Evolutionary conservation across 371 early-diverging fungal genomes (phyloP).

Genomic region (Entomophthora muscae): DNA sequence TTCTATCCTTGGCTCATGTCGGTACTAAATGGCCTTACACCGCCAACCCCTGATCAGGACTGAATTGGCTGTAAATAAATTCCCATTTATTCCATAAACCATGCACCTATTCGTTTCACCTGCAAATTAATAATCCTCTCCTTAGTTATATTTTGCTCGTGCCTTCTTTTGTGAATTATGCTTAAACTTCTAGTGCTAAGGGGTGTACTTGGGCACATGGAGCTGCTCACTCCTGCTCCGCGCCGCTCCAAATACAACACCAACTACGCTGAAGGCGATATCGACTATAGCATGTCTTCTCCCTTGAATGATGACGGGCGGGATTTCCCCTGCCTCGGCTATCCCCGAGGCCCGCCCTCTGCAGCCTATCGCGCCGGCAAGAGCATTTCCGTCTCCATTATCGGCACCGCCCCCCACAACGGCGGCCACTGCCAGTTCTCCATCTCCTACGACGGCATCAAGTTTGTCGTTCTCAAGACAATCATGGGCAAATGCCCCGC

Average conservation of each 20-base stretch:
- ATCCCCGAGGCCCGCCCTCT: not conserved
- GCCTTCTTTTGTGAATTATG: too few relatives aligned
- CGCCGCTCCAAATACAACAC: constrained; percentile 5
- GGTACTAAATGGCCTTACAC: not conserved
- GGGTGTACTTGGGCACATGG: constrained; percentile 1
- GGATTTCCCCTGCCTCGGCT: not conserved
- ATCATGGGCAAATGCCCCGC: constrained; percentile 5
- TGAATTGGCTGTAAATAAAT: too few relatives aligned
- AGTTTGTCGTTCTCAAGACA: constrained; percentile 9
- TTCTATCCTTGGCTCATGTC: not conserved
- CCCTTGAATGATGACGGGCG: not conserved
- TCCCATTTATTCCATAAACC: too few relatives aligned
- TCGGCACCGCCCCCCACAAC: not conserved
- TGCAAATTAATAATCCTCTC: too few relatives aligned
- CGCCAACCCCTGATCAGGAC: not conserved
- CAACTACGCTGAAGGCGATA: not conserved
- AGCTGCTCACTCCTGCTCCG: not conserved
- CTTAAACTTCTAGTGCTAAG: too few relatives aligned
- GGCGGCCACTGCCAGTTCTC: constrained; percentile 12
- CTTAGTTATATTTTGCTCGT: too few relatives aligned
- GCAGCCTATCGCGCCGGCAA: constrained; percentile 2
- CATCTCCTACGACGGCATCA: constrained; percentile 8
- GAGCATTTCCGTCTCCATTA: not conserved
- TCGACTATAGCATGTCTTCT: constrained; percentile 1
- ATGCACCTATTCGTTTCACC: too few relatives aligned